Base-by-base conservation (phyloP, 768 basidiomycete genomes). In the Suillus placidus region DNA sequence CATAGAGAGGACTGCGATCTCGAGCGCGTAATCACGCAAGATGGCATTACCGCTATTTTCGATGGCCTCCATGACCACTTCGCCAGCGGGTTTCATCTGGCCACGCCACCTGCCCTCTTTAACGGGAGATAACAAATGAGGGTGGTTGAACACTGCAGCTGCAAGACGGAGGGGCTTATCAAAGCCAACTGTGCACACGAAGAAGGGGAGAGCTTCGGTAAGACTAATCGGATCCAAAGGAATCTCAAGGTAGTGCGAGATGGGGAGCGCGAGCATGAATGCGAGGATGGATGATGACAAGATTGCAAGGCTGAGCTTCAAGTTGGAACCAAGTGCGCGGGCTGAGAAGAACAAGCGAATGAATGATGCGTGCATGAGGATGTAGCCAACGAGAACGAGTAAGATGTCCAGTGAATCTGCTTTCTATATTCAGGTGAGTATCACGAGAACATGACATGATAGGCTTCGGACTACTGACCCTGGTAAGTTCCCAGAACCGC, bases 121-220 rank as follows among this genome's bases (percentile, higher is more conserved):
- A 57, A 76, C 76, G 23, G 83, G 79, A 42, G 72, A 69, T n/a
- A 72, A 71, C 34, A 88, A 78, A 57, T 91, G 86, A 2, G 92
- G 93, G 70, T 95, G 92, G 35, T 87, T 85, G 79, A 98, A 94
- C 18, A 99, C 93, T 2, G 95, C 91, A 14, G 90, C 85, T 3
- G 95, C 96, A 32, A 99, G 88, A 8, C 93, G 87, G 55, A 97
- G 88, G 0, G 96, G 97, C 76, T 99, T 99, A 79, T 99, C 97
- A 76, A 99, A 99, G 8, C 97, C 97, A 66, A 99, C 89, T 2
- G 95, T 97, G 77, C 97, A 97, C 42, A 99, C 96, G 57, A 99
- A 83, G 88, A 99, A 99, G 0, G 97, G 97, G 0, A 99, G 85
- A 0, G 97, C 97, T 77, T 99, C 97, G 12, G 93, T 94, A 60